Evolutionary conservation across 2,329 filamentous ascomycete species (phyloP).

Genomic region (Cadophora malorum): DNA sequence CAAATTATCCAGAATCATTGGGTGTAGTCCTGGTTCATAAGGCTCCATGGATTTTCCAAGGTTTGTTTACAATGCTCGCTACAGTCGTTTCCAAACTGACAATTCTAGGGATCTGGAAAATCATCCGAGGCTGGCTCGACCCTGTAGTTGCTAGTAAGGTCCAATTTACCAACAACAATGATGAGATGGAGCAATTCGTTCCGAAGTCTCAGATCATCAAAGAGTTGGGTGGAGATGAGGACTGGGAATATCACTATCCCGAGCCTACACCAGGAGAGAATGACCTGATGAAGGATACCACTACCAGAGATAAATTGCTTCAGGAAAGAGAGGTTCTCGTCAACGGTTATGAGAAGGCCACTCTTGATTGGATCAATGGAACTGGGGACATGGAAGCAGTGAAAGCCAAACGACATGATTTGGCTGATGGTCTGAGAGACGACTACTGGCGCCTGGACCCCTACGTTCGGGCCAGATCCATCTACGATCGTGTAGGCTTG

Average conservation of each 20-base stretch:
- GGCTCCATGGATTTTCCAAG: conserved; percentile 95
- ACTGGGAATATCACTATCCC: conserved; percentile 82
- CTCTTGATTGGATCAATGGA: conserved; percentile 74
- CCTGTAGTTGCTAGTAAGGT: conserved; percentile 95
- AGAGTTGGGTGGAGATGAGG: conserved; percentile 85
- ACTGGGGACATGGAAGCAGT: conserved; percentile 49
- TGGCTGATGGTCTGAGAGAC: conserved; percentile 68
- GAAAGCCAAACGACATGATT: conserved; percentile 62
- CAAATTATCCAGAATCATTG: conserved; percentile 94
- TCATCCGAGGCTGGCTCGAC: conserved; percentile 95
- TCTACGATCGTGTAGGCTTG: conserved; percentile 83
- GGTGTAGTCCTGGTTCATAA: conserved; percentile 93
- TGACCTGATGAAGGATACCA: conserved; percentile 69
- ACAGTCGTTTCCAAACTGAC: conserved; percentile 30
- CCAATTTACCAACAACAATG: conserved; percentile 83
- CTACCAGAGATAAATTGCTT: conserved; percentile 67
- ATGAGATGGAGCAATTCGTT: conserved; percentile 82
- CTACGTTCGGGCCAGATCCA: conserved; percentile 79
- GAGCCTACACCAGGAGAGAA: conserved; percentile 83
- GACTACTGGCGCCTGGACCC: conserved; percentile 93
- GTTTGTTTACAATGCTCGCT: conserved; percentile 48
- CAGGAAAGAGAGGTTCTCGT: conserved; percentile 69
- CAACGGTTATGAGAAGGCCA: conserved; percentile 75
- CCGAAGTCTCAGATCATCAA: conserved; percentile 73
- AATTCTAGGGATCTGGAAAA: conserved; percentile 82